These are phyloP conservation scores for Phanerochaete carnosa DNA, from an alignment of 768 basidiomycete genomes.

Conservation along the genomic window DNA sequence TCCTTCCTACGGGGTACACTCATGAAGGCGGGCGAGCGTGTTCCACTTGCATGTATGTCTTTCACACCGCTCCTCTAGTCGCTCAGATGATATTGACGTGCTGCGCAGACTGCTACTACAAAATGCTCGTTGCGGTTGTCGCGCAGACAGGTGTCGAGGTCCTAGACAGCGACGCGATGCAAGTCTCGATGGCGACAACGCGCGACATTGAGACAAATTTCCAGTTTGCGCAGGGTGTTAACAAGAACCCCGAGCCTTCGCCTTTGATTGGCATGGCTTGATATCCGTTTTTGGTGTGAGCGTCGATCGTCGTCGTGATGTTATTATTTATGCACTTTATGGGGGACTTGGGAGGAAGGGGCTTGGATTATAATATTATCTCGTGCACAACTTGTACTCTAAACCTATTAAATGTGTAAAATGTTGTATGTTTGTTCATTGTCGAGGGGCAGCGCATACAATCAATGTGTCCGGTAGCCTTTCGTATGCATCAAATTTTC, in stretches of 20 bases:
- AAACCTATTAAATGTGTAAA: too few species aligned
- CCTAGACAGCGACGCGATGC: background rate
- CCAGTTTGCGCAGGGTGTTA: background rate
- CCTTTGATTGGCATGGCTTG: background rate
- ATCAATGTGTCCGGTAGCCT: too few species aligned
- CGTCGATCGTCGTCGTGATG: too few species aligned
- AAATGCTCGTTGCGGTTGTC: conserved; percentile 47
- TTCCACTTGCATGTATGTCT: conserved; percentile 56
- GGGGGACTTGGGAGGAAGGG: too few species aligned
- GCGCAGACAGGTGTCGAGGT: conserved; percentile 20
- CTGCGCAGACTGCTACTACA: conserved; percentile 43
- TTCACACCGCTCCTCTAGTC: background rate
- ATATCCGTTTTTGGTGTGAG: background rate
- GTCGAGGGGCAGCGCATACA: too few species aligned
- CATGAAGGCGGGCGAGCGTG: conserved; percentile 59
- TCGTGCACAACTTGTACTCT: too few species aligned
- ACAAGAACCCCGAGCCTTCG: background rate
- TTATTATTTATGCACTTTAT: too few species aligned
- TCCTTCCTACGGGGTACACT: conserved; percentile 50
- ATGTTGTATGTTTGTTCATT: too few species aligned
- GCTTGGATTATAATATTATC: too few species aligned
- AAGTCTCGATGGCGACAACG: background rate
- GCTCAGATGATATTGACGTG: background rate
- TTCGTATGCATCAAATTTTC: too few species aligned
- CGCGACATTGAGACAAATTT: background rate